These are phyloP conservation scores for Sparassis latifolia DNA, from an alignment of 1,284 basidiomycete genomes.

Conservation along the genomic window DNA sequence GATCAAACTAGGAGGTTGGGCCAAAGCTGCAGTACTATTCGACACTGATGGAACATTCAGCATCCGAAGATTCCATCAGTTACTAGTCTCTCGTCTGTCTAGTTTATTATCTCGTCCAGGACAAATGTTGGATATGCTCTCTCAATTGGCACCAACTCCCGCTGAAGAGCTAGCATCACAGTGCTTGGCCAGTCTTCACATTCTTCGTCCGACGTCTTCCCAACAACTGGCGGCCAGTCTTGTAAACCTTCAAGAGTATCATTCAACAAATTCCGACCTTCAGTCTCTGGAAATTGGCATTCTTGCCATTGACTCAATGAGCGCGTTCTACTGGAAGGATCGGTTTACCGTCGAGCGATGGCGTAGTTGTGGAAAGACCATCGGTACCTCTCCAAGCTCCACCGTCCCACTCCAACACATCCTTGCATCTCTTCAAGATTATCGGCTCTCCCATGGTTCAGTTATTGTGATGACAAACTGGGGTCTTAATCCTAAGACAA, in stretches of 20 bases:
- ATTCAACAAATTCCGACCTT: conserved; percentile 34
- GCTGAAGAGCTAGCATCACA: conserved; percentile 27
- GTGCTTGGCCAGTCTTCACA: conserved; percentile 47
- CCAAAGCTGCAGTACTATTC: conserved; percentile 55
- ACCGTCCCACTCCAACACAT: conserved; percentile 38
- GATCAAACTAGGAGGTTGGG: conserved; percentile 45
- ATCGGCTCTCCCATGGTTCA: conserved; percentile 46
- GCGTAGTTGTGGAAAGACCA: conserved; percentile 5
- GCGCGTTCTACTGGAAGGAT: conserved; percentile 73
- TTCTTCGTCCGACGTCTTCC: conserved; percentile 64
- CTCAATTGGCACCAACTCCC: not conserved
- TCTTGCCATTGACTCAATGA: conserved; percentile 68
- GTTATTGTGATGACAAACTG: conserved; percentile 59
- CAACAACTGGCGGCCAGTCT: conserved; percentile 63
- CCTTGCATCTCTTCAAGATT: conserved; percentile 39
- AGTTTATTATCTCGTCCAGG: conserved; percentile 4
- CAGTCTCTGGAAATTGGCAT: conserved; percentile 50
- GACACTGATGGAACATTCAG: conserved; percentile 66
- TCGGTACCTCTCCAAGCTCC: conserved; percentile 9
- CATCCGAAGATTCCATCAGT: conserved; percentile 41
- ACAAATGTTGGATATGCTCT: not conserved
- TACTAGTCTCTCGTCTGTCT: conserved; percentile 39
- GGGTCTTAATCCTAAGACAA: conserved; percentile 39
- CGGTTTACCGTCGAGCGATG: conserved; percentile 56
- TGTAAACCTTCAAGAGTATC: conserved; percentile 50